Percentiles rank a stretch among this genome's conserved stretches.
Conservation (phyloP, 768 basidiomycete species). For the Termitomyces eurrhizus region DNA sequence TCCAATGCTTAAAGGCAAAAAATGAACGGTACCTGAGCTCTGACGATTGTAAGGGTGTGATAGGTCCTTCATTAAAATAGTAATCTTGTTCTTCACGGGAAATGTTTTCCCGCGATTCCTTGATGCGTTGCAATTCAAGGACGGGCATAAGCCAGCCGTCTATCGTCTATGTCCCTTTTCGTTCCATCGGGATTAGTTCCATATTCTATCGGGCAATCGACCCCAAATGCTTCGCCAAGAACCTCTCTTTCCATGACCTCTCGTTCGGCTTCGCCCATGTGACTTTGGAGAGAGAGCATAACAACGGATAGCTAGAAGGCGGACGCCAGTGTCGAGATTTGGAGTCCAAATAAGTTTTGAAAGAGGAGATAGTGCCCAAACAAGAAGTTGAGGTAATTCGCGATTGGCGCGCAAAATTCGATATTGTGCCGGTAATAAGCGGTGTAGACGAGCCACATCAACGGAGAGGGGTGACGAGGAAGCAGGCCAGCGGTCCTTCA, state of each 20-base stretch:
- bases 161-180: constrained; percentile 25
- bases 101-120: constrained; percentile 44
- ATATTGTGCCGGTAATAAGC: constrained; percentile 74
- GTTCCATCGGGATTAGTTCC: constrained; percentile 47
- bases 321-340: constrained; percentile 54
- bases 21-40: constrained; percentile 51
- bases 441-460: constrained; percentile 53
- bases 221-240: constrained; percentile 54
- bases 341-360: constrained; percentile 40
- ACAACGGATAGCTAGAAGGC: constrained; percentile 70
- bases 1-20: not conserved
- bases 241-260: constrained; percentile 57
- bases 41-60: constrained; percentile 32
- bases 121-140: constrained; percentile 61
- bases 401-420: constrained; percentile 76
- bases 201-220: constrained; percentile 63
- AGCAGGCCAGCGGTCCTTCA: constrained; percentile 49
- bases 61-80: constrained; percentile 34
- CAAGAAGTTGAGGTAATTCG: constrained; percentile 53
- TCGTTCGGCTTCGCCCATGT: constrained; percentile 77
- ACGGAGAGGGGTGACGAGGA: constrained; percentile 26
- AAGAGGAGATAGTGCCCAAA: constrained; percentile 62
- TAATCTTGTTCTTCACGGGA: constrained; percentile 39
- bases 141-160: constrained; percentile 86
- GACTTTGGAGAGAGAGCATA: constrained; percentile 62